Base-by-base conservation (phyloP, 768 basidiomycete genomes). In the Russula sp. region DNA sequence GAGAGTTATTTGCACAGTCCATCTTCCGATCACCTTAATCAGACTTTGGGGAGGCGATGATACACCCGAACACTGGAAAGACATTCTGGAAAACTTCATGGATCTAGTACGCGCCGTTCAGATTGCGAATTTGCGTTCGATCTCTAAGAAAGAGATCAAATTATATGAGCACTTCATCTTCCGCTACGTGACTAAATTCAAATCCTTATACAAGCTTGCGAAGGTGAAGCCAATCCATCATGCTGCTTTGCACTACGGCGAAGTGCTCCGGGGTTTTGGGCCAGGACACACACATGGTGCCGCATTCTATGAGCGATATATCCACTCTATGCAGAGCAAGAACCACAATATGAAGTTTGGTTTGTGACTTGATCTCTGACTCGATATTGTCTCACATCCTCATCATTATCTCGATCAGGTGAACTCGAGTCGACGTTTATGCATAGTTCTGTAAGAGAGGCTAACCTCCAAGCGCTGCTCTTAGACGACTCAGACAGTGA, bases 211-310 rank as follows among this genome's bases (percentile, higher is more conserved):
- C 22, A 22, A 22, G 22, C 22, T 22, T 22, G 22, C 22, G 22
- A 22, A 57, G 6, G 62, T 76, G 10, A 66, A 62, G 9, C 76
- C 75, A 0, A 71, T 66, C 27, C 71, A 75, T 22, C 77, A 78
- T 49, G 53, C 69, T 9, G 69, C 74, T 2, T 66, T 75, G 7
- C 76, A 78, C 61, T 22, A 22, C 22, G 22, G 22, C 22, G 22
- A 22, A 22, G 22, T 22, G 22, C 22, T 22, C 22, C 22, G 22
- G 22, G 22, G 22, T 22, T 22, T 22, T 22, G 22, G 22, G 22
- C 22, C 22, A 22, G 22, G 22, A 22, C 22, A 22, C 22, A 22
- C 22, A 22, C 22, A 22, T 22, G 22, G 22, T 22, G 22, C 22
- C 22, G 22, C 22, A 22, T 22, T 22, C 22, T 22, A 22, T 22